A percentile compares a stretch with the other conserved stretches of the same genome.
phyloP scores from a whole-genome alignment of 1,284 basidiomycete genomes.

The Tilletia caries region DNA sequence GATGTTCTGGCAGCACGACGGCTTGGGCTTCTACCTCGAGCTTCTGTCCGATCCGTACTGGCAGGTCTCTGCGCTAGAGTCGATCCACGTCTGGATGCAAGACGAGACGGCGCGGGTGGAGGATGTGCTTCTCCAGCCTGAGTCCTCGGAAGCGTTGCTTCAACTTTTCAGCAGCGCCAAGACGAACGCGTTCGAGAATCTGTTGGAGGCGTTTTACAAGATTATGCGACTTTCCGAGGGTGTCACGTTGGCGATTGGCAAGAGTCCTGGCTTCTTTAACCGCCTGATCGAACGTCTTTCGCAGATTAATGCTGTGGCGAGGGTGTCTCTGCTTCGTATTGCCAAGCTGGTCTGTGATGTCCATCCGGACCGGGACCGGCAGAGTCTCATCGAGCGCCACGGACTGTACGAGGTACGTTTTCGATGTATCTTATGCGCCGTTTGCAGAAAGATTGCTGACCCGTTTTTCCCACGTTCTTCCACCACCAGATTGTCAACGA shows the following conservation, averaged over 20 bases:
- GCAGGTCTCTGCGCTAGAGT: conserved; percentile 87
- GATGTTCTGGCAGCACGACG: conserved; percentile 52
- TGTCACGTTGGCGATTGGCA: conserved; percentile 71
- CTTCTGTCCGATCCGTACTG: conserved; percentile 90
- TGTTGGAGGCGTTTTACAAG: conserved; percentile 74
- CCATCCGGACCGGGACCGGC: conserved; percentile 60
- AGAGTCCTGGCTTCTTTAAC: conserved; percentile 75
- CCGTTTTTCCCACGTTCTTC: not conserved
- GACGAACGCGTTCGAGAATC: conserved; percentile 87
- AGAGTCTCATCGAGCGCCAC: conserved; percentile 30
- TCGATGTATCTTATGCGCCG: not conserved
- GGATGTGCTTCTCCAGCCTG: conserved; percentile 71
- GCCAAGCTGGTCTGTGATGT: conserved; percentile 80
- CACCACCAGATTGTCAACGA: conserved; percentile 30
- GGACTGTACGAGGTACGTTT: conserved; percentile 28
- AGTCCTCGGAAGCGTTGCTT: conserved; percentile 70
- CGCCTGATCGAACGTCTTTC: conserved; percentile 80
- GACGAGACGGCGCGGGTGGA: conserved; percentile 92
- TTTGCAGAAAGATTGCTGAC: not conserved
- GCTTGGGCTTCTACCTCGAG: conserved; percentile 68
- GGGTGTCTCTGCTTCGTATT: conserved; percentile 82
- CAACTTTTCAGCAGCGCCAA: conserved; percentile 77
- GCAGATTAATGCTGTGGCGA: conserved; percentile 73
- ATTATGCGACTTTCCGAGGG: conserved; percentile 75
- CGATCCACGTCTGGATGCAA: conserved; percentile 86